Percentiles rank a stretch among this genome's conserved stretches.
Conservation (phyloP, 805 yeast species). For the Helenozyma rhizophorensis region DNA sequence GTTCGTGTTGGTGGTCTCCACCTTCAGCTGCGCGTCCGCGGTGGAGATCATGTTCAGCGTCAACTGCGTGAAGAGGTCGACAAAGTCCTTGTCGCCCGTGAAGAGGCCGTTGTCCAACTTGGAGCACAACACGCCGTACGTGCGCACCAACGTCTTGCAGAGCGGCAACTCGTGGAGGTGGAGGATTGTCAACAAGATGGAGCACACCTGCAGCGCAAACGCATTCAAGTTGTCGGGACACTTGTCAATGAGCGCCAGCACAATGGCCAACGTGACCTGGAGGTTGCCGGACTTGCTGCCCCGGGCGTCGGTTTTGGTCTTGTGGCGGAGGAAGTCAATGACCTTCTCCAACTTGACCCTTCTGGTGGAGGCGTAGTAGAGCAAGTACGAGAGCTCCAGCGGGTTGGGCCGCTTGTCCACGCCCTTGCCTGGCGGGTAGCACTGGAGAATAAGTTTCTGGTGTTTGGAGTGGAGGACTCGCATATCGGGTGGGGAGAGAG, state of each 20-base stretch:
- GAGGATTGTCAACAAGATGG: constrained; percentile 51
- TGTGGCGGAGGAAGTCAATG: constrained; percentile 59
- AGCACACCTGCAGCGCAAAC: constrained; percentile 65
- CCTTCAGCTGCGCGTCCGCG: constrained; percentile 11
- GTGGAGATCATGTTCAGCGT: constrained; percentile 16
- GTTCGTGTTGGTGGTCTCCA: constrained; percentile 23
- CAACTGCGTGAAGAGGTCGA: constrained; percentile 35
- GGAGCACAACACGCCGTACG: constrained; percentile 41
- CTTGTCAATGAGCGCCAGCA: constrained; percentile 62
- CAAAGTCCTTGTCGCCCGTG: constrained; percentile 60
- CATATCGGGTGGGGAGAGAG: constrained; percentile 12
- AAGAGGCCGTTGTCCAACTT: constrained; percentile 53
- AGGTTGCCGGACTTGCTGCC: constrained; percentile 72
- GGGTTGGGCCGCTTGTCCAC: constrained; percentile 89
- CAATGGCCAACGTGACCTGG: constrained; percentile 71
- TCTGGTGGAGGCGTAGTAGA: constrained; percentile 87
- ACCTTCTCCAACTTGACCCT: constrained; percentile 88
- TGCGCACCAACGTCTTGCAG: constrained; percentile 47
- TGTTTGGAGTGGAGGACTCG: constrained; percentile 68
- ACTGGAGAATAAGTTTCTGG: constrained; percentile 82
- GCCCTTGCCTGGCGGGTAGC: constrained; percentile 88
- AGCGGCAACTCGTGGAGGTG: constrained; percentile 57
- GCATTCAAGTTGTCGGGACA: constrained; percentile 83
- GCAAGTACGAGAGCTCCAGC: constrained; percentile 80
- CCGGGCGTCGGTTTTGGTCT: constrained; percentile 56